Evolutionary conservation across 306 rosid genomes (phyloP).

Genomic region (Oemleria cerasiformis): DNA sequence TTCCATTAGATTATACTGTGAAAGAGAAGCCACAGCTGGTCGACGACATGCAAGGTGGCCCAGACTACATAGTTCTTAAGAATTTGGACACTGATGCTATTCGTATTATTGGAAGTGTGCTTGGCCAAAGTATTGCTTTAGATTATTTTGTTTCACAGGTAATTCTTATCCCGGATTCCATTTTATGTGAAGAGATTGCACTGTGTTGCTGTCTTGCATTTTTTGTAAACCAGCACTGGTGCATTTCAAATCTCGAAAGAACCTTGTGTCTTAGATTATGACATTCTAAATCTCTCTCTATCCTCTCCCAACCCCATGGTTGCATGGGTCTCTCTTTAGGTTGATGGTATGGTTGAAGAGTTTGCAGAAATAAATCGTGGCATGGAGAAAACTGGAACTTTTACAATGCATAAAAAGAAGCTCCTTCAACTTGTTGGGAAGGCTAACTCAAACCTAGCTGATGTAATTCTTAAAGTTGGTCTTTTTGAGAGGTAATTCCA

Average conservation of each 20-base stretch:
- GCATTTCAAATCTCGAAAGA: background rate
- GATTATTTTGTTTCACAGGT: slow-evolving; percentile 99
- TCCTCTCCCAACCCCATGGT: background rate
- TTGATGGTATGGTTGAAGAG: slow-evolving; percentile 91
- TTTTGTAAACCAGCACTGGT: background rate
- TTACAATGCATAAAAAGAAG: slow-evolving; percentile 95
- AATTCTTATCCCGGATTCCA: background rate
- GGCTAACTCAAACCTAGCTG: slow-evolving; percentile 94
- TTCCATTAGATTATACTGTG: slow-evolving; percentile 75
- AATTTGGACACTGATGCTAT: slow-evolving; percentile 80
- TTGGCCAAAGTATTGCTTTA: slow-evolving; percentile 97
- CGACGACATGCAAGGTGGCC: slow-evolving; percentile 85
- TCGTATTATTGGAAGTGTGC: slow-evolving; percentile 90
- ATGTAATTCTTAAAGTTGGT: slow-evolving; percentile 96
- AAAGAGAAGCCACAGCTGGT: slow-evolving; percentile 74
- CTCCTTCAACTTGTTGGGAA: slow-evolving; percentile 96
- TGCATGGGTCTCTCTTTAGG: slow-evolving; percentile 33
- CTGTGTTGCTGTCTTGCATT: background rate
- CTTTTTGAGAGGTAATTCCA: slow-evolving; percentile 86
- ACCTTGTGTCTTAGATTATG: slow-evolving; percentile 2
- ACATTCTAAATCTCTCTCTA: slow-evolving; percentile 16
- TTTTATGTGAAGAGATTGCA: slow-evolving; percentile 5
- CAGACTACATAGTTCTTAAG: slow-evolving; percentile 85
- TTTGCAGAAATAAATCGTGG: slow-evolving; percentile 90
- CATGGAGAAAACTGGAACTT: slow-evolving; percentile 97